Conservation (phyloP, 2,329 filamentous ascomycete species). For the Fusarium goolgardi region DNA sequence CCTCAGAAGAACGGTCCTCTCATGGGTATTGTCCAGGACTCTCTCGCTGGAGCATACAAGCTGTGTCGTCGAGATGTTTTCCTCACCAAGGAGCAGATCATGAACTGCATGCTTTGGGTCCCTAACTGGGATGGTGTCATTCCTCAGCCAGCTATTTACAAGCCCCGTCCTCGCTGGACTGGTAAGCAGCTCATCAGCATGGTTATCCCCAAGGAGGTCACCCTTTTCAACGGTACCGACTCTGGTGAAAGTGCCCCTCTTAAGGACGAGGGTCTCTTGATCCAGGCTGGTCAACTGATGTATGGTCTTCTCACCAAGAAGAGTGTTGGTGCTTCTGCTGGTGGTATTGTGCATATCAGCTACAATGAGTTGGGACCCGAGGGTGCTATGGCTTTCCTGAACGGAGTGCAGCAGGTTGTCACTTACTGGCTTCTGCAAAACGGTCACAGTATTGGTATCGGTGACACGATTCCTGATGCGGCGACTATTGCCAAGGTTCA, state of each 20-base stretch:
- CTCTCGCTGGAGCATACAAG: conserved; percentile 96
- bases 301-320: conserved; percentile 95
- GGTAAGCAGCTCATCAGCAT: conserved; percentile 98
- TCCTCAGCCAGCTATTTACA: conserved; percentile 91
- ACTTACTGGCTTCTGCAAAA: conserved; percentile 98
- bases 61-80: conserved; percentile 94
- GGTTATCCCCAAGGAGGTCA: conserved; percentile 88
- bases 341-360: conserved; percentile 93
- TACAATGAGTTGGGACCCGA: conserved; percentile 93
- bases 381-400: conserved; percentile 93
- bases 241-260: conserved; percentile 70
- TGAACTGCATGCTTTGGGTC: conserved; percentile 98
- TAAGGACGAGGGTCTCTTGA: conserved; percentile 81
- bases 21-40: conserved; percentile 99
- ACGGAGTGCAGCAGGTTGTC: conserved; percentile 92
- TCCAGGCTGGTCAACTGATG: conserved; percentile 88
- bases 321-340: conserved; percentile 87
- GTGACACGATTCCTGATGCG: conserved; percentile 94
- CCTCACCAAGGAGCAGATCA: conserved; percentile 88
- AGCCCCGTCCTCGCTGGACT: conserved; percentile 93
- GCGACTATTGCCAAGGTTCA: conserved; percentile 87
- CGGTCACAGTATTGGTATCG: conserved; percentile 97
- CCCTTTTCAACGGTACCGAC: conserved; percentile 74
- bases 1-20: conserved; percentile 95
- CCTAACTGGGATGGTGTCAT: conserved; percentile 97